Base-by-base conservation (phyloP, 305 asterid genomes). In the Plantago coronopus region DNA sequence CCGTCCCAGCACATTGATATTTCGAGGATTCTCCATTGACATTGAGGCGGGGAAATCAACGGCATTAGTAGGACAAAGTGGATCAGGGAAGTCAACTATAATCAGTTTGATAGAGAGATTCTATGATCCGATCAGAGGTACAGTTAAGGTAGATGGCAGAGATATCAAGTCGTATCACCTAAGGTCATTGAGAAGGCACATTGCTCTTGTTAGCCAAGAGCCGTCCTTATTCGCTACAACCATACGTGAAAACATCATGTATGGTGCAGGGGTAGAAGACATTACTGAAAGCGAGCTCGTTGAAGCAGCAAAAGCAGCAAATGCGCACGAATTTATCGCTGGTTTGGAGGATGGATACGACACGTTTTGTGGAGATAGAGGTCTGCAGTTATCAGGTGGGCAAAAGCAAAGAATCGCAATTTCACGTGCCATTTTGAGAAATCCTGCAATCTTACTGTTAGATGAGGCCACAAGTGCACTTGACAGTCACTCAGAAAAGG, bases 1-100 rank as follows among this genome's bases (percentile, higher is more conserved):
- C 17, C 70, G 98, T 53, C 95, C 90, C 0, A 53, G 73, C 9
- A 72, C 75, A 15, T 62, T 78, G 42, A 78, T 91, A 48, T 82
- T 91, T 31, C 78, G 69, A 59, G 82, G 81, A 38, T 91, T 91
- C 13, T 82, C 96, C 6, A 70, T 91, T 4, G 57, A 62, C 13
- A 84, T 86, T 2, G 81, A 81, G 64, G 86, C 95, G 2, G 90
- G 95, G 8, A 81, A 83, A 64, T 79, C 98, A 25, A 86, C 95
- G 5, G 96, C 98, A 1, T 22, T 91, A 27, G 98, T 91, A 0
- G 98, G 98, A 15, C 93, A 86, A 43, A 91, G 98, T 42, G 98
- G 98, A 1, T 91, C 94, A 0, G 98, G 98, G 0, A 91, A 91
- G 37, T 91, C 98, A 0, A 88, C 95, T 0, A 76, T 88, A 13